Evolutionary conservation across 352 stramenopile genomes (phyloP), one percentile per base, ranked within the genome.

Genomic region (Phytophthora colocasiae): DNA sequence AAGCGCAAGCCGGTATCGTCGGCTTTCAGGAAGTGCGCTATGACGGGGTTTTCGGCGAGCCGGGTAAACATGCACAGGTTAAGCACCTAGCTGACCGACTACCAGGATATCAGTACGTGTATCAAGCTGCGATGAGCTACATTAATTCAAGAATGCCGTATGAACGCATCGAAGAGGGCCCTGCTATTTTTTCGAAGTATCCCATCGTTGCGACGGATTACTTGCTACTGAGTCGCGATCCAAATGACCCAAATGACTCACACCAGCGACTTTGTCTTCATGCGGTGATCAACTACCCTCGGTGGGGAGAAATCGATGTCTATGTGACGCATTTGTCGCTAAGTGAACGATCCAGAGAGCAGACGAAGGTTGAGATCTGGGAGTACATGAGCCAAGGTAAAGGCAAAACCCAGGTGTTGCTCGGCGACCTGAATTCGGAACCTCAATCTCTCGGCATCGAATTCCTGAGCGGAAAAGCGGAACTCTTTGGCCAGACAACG

Each of bases 261-360:
- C 90, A 97, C 56, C 88, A 96, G 70, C 84, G 90, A 0, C 64
- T 96, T 4, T 96, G 87, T 65, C 77, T 97, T 22, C 87, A 96
- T 59, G 84, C 84, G 10, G 77, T 89, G 11, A 76, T 97, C 0
- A 70, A 83, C 40, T 78, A 91, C 31, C 85, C 87, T 9, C 47
- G 75, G 7, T 92, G 78, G 73, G 87, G 87, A 2, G 45, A 74
- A 24, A 77, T 96, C 15, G 88, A 97, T 53, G 86, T 96, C 32
- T 97, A 96, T 62, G 87, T 94, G 51, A 93, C 88, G 3, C 90
- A 97, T 44, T 61, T 97, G 41, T 95, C 90, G 49, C 74, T 97
- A 27, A 91, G 83, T 51, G 81, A 95, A 57, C 68, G 69, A 26
- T 88, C 73, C 2, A 81, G 90, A 29, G 81, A 95, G 66, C 75